Base-by-base conservation (phyloP, 1,139 yeast genomes). In the Saccharomycopsis crataegensis region DNA sequence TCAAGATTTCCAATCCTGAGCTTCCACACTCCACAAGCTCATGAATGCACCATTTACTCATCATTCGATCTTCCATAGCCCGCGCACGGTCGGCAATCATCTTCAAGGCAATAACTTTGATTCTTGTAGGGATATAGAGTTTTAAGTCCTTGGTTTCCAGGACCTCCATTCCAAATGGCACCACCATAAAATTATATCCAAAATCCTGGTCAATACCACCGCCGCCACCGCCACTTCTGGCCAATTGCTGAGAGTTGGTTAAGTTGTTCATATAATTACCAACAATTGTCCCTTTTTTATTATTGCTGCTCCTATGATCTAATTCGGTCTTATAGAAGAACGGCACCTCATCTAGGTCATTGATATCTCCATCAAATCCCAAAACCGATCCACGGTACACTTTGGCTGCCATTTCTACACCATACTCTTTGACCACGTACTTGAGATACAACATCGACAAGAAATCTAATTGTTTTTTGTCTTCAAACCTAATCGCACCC, bases 371-470 rank as follows among this genome's bases (percentile, higher is more conserved):
- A 42, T 55, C 58, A 7, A 32, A 17, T 12, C 38, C 22, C 14
- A 55, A 34, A n/a, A 44, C 36, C 2, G 56, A 53, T 12, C 38
- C 34, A n/a, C 43, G 43, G 41, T 46, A 55, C 14, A 55, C 45
- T 16, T 32, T 38, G 12, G 38, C 34, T 9, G 49, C 52, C 14
- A 36, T 33, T 3, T 22, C 16, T n/a, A 48, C 14, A 16, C 28
- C 49, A 37, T 43, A 40, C 22, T 49, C 22, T 17, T 34, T 44
- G n/a, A 46, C 12, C 11, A 54, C 16, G 45, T 50, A 56, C 37
- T 54, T 53, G 36, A 56, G 32, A 31, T 56, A 56, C 8, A 44
- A 46, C 55, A 54, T 54, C 12, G 57, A 51, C 12, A 56, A 43
- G 38, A 50, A 54, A 22, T 43, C 17, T 8, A 56, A 32, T n/a